Conservation (phyloP, 176 grass and related monocot species). For the Poa pratensis region DNA sequence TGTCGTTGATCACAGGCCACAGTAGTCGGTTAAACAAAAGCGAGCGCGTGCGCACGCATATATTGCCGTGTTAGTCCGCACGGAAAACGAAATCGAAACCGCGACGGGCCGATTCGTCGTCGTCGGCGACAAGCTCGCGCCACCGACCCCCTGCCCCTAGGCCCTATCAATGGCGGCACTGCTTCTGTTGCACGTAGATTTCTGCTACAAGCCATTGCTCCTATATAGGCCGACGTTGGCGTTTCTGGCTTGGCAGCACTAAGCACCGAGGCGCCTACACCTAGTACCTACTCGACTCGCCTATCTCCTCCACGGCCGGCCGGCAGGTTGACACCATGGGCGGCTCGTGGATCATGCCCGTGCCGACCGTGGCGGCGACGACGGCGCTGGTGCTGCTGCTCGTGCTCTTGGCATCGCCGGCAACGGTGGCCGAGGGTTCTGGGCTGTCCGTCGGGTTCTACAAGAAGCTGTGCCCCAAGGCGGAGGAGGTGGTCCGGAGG, state of each 20-base stretch:
- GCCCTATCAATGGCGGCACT: constrained; percentile 18
- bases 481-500: constrained; percentile 33
- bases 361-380: too few relatives aligned
- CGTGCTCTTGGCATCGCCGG: not conserved
- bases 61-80: not conserved
- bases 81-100: constrained; percentile 22
- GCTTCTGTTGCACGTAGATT: not conserved
- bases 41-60: not conserved
- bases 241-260: constrained; percentile 2
- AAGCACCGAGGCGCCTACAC: not conserved
- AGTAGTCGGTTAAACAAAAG: not conserved
- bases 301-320: not conserved
- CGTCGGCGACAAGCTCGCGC: constrained; percentile 27
- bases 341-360: not conserved
- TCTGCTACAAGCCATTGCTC: not conserved
- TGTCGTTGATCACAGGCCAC: not conserved
- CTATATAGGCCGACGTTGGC: not conserved
- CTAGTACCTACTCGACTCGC: not conserved
- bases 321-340: not conserved
- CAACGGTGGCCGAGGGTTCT: not conserved
- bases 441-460: constrained; percentile 39
- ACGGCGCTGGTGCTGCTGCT: not conserved
- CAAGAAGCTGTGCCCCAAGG: constrained; percentile 29
- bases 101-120: not conserved
- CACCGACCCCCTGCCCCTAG: not conserved